Evolutionary conservation across 176 grass and related monocot species (phyloP).

Genomic region (Oryza punctata): DNA sequence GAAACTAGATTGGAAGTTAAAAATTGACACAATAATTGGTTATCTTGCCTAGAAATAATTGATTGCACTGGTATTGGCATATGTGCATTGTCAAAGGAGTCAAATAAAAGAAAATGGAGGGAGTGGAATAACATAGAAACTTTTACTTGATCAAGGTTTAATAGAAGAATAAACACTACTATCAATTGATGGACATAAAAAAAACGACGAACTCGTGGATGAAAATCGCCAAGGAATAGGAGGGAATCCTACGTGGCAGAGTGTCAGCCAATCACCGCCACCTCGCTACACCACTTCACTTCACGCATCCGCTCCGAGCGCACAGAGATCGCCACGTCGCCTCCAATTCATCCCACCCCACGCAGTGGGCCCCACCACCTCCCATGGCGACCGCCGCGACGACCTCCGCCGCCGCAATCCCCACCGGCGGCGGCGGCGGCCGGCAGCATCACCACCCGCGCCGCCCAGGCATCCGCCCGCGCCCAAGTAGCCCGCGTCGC

Average conservation of each 20-base stretch:
- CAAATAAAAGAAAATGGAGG: too few relatives aligned
- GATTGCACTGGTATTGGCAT: too few relatives aligned
- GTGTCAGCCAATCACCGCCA: conserved; percentile 23
- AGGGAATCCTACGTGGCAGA: conserved; percentile 31
- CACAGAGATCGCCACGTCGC: conserved; percentile 8
- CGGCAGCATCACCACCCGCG: conserved; percentile 24
- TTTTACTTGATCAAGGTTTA: too few relatives aligned
- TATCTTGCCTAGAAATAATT: too few relatives aligned
- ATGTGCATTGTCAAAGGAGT: too few relatives aligned
- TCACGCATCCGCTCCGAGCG: background rate
- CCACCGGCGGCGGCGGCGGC: background rate
- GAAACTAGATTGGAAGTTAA: too few relatives aligned
- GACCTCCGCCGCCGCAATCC: conserved; percentile 29
- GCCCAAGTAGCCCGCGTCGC: background rate
- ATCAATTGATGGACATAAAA: too few relatives aligned
- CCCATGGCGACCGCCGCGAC: conserved; percentile 48
- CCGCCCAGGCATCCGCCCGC: background rate
- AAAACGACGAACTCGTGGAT: too few relatives aligned
- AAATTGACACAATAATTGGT: too few relatives aligned
- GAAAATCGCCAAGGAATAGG: background rate
- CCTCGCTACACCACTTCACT: conserved; percentile 13
- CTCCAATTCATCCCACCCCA: conserved; percentile 23
- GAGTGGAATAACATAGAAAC: too few relatives aligned
- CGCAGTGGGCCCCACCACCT: conserved; percentile 7
- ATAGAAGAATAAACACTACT: too few relatives aligned